Percentiles rank a stretch among this genome's conserved stretches.
phyloP scores from a whole-genome alignment of 192 early-diverging fungal species.

The Pilaira anomala region DNA sequence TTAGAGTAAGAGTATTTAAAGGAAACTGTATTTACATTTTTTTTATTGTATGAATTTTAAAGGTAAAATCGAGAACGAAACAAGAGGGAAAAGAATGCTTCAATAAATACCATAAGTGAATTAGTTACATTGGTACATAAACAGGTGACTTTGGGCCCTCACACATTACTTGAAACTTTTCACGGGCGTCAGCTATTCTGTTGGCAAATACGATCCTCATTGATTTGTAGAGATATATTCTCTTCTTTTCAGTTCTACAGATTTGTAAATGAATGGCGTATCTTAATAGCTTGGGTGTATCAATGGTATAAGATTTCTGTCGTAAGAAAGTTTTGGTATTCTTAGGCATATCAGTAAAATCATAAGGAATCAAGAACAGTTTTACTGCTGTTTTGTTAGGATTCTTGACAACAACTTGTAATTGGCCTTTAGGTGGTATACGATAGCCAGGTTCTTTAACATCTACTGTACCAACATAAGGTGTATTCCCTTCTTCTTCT shows the following conservation, averaged over 20 bases:
- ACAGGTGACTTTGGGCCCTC: constrained; percentile 58
- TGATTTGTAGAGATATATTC: constrained; percentile 60
- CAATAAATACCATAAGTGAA: too few relatives aligned
- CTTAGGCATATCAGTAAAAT: constrained; percentile 71
- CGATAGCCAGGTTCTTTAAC: constrained; percentile 55
- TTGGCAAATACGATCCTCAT: constrained; percentile 77
- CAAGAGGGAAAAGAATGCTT: too few relatives aligned
- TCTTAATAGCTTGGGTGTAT: constrained; percentile 42
- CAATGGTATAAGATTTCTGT: constrained; percentile 63
- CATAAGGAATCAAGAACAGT: constrained; percentile 76
- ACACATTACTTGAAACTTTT: constrained; percentile 56
- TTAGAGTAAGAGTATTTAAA: too few relatives aligned
- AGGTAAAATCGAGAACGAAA: too few relatives aligned
- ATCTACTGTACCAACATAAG: constrained; percentile 78
- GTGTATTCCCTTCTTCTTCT: constrained; percentile 54
- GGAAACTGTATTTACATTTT: too few relatives aligned
- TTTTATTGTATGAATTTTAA: too few relatives aligned
- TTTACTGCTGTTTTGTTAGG: constrained; percentile 74
- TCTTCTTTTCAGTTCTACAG: constrained; percentile 48
- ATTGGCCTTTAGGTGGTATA: constrained; percentile 67
- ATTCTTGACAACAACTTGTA: constrained; percentile 83
- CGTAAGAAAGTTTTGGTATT: constrained; percentile 74
- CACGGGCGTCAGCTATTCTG: constrained; percentile 59
- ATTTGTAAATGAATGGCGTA: constrained; percentile 82
- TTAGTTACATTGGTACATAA: constrained; percentile 37